A percentile compares a stretch with the other conserved stretches of the same genome.
These are phyloP conservation scores for Xerocomus minutiporus DNA, from an alignment of 1,284 basidiomycete species.

Conservation along the genomic window DNA sequence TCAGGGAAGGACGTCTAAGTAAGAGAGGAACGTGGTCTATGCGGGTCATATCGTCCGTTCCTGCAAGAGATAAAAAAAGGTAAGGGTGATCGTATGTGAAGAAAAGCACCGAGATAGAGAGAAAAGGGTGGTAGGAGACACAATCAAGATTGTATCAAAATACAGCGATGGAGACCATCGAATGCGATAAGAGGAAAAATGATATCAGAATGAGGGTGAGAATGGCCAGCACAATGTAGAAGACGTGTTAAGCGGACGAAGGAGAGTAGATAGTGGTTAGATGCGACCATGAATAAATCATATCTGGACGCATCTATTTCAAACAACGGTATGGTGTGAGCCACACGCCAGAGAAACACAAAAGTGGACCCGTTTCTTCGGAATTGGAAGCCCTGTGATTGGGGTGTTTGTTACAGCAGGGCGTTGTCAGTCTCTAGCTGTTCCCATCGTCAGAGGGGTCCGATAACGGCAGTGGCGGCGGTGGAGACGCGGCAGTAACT, in stretches of 20 bases:
- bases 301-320: slow-evolving; percentile 23
- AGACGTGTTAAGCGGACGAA: slow-evolving; percentile 1
- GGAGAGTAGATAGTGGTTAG: neutral
- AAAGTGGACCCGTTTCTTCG: neutral
- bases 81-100: neutral
- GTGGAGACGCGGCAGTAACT: slow-evolving; percentile 27
- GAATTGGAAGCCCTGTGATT: slow-evolving; percentile 19
- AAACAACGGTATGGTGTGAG: slow-evolving; percentile 11
- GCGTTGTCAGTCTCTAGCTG: slow-evolving; percentile 7
- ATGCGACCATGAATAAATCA: slow-evolving; percentile 4
- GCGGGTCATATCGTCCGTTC: slow-evolving; percentile 19
- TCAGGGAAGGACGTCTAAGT: slow-evolving; percentile 12
- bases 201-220: slow-evolving; percentile 12
- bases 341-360: slow-evolving; percentile 5
- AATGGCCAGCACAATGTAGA: slow-evolving; percentile 6
- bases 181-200: slow-evolving; percentile 3
- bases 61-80: neutral
- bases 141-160: slow-evolving; percentile 13
- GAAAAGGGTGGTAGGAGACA: neutral
- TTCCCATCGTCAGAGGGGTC: slow-evolving; percentile 16
- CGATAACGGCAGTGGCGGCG: slow-evolving; percentile 20
- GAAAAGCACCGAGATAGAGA: neutral
- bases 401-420: slow-evolving; percentile 4
- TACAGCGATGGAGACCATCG: slow-evolving; percentile 18
- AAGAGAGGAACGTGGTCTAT: slow-evolving; percentile 17